phyloP scores from a whole-genome alignment of 768 basidiomycete species.

The Amanita phalloides region DNA sequence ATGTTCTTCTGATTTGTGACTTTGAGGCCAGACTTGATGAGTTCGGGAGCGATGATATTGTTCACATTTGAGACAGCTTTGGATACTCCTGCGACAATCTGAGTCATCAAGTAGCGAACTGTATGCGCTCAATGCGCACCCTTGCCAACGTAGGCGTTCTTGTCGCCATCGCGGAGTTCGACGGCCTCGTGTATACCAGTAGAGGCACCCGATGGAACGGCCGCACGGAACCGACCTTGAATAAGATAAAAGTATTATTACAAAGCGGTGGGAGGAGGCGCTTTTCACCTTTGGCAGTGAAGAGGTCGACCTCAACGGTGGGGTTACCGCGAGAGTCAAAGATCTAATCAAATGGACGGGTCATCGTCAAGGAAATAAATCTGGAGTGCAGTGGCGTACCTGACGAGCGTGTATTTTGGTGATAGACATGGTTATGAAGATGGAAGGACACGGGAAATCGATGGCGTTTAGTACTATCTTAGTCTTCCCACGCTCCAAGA shows the following conservation, averaged over 20 bases:
- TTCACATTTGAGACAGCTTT: slow-evolving; percentile 97
- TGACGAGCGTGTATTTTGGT: slow-evolving; percentile 88
- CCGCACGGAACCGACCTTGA: slow-evolving; percentile 82
- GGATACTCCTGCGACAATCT: slow-evolving; percentile 53
- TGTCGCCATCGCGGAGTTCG: slow-evolving; percentile 96
- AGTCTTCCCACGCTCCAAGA: slow-evolving; percentile 26
- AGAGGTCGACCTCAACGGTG: slow-evolving; percentile 88
- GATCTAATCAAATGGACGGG: slow-evolving; percentile 48
- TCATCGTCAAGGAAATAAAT: not conserved
- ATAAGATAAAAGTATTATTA: slow-evolving; percentile 1
- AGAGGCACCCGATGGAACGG: slow-evolving; percentile 97
- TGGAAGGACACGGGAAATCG: slow-evolving; percentile 22
- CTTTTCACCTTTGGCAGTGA: slow-evolving; percentile 71
- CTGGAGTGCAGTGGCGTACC: slow-evolving; percentile 29
- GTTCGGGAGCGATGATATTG: slow-evolving; percentile 75
- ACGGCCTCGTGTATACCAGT: slow-evolving; percentile 98
- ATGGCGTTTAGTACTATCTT: slow-evolving; percentile 24
- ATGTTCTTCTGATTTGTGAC: slow-evolving; percentile 92
- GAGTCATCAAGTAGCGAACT: not conserved
- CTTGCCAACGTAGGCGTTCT: slow-evolving; percentile 89
- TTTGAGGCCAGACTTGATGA: slow-evolving; percentile 74
- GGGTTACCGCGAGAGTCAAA: slow-evolving; percentile 99
- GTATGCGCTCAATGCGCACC: slow-evolving; percentile 35
- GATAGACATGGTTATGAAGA: slow-evolving; percentile 66
- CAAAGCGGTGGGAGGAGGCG: not conserved